Conservation (phyloP, 2,329 filamentous ascomycete genomes). For the Paracorniculantispora psalliotae region DNA sequence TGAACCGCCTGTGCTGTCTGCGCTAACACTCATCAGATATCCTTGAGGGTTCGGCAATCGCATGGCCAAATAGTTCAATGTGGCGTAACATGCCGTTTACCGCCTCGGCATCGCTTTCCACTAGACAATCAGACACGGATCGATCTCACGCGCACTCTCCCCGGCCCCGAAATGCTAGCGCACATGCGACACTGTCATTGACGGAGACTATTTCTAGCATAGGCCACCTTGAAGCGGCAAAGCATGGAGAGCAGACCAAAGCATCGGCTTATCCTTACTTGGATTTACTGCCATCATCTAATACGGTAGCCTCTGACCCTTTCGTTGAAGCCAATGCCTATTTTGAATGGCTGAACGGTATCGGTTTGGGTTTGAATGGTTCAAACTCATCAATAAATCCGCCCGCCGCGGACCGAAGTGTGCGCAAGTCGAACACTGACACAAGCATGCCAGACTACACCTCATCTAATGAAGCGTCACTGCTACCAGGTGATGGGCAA, state of each 20-base stretch:
- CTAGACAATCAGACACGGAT: slow-evolving; percentile 39
- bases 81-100: slow-evolving; percentile 49
- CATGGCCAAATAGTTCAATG: slow-evolving; percentile 73
- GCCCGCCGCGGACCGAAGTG: neutral
- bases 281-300: neutral
- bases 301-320: slow-evolving; percentile 14
- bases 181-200: neutral
- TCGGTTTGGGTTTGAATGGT: slow-evolving; percentile 15
- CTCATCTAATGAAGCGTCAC: slow-evolving; percentile 14
- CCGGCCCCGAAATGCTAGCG: slow-evolving; percentile 22
- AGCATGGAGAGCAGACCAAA: neutral
- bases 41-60: slow-evolving; percentile 67
- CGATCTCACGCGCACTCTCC: slow-evolving; percentile 63
- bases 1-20: neutral
- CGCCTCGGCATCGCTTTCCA: slow-evolving; percentile 36
- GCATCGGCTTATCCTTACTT: neutral
- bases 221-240: neutral
- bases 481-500: slow-evolving; percentile 1
- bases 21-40: slow-evolving; percentile 42
- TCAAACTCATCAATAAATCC: neutral
- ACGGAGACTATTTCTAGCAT: neutral
- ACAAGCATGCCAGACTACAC: slow-evolving; percentile 39
- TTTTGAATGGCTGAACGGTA: slow-evolving; percentile 24
- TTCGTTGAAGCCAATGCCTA: slow-evolving; percentile 23
- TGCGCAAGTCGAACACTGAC: slow-evolving; percentile 32